phyloP scores from a whole-genome alignment of 2,329 filamentous ascomycete genomes.

The Emydomyces testavorans region DNA sequence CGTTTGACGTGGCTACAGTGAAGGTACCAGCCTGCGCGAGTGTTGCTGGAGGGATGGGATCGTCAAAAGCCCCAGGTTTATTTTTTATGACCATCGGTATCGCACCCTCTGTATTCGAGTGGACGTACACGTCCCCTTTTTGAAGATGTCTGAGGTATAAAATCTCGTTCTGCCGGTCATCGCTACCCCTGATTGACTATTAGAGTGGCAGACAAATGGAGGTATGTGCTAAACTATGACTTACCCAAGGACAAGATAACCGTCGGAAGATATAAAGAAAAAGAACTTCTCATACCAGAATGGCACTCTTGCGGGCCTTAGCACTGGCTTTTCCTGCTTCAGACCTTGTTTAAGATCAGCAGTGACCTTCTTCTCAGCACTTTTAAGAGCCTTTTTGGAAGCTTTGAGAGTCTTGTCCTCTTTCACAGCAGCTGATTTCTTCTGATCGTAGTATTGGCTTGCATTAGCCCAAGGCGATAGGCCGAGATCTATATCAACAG shows the following conservation, averaged over 20 bases:
- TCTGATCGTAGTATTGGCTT: constrained; percentile 82
- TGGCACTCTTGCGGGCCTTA: constrained; percentile 69
- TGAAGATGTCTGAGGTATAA: constrained; percentile 78
- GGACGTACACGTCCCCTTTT: constrained; percentile 83
- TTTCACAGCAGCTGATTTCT: constrained; percentile 70
- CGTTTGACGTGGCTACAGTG: constrained; percentile 71
- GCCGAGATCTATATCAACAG: constrained; percentile 73
- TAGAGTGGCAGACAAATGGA: constrained; percentile 13
- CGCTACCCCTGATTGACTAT: too few relatives aligned
- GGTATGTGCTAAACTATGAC: constrained; percentile 17
- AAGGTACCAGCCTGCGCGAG: constrained; percentile 80
- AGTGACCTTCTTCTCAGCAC: constrained; percentile 75
- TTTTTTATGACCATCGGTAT: constrained; percentile 86
- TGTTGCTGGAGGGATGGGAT: constrained; percentile 82
- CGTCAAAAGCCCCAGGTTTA: constrained; percentile 60
- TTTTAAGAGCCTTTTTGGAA: constrained; percentile 73
- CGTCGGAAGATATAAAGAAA: constrained; percentile 92
- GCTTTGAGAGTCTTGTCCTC: constrained; percentile 76
- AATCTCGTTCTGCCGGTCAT: constrained; percentile 79
- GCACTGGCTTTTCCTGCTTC: constrained; percentile 80
- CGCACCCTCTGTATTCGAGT: constrained; percentile 78
- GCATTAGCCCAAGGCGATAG: constrained; percentile 83
- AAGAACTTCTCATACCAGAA: constrained; percentile 97
- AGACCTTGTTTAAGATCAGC: constrained; percentile 75
- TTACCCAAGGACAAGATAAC: constrained; percentile 72